Conservation (phyloP, 371 early-diverging fungal species). For the Mucor irregularis region DNA sequence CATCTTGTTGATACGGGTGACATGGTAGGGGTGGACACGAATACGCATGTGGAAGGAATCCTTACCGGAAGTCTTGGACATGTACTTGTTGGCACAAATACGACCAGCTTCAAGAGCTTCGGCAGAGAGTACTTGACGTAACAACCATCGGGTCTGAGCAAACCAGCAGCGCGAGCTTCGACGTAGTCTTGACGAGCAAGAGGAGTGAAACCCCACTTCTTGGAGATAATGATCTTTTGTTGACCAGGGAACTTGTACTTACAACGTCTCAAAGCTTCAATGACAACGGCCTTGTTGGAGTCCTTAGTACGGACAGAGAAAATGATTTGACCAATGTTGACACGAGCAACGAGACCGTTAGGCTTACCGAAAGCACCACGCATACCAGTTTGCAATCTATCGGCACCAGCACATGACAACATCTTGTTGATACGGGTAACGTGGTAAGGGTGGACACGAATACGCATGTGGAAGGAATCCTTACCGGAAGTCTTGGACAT, state of each 20-base stretch:
- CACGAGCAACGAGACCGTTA: slow-evolving; percentile 98
- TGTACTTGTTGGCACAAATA: slow-evolving; percentile 99
- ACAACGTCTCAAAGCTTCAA: slow-evolving; percentile 97
- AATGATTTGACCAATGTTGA: slow-evolving; percentile 98
- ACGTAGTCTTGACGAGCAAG: slow-evolving; percentile 93
- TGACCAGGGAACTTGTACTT: slow-evolving; percentile 99
- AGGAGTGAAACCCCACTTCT: slow-evolving; percentile 99
- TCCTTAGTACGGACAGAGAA: slow-evolving; percentile 99
- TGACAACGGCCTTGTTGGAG: slow-evolving; percentile 90
- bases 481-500: slow-evolving; percentile 98
- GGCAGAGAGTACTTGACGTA: slow-evolving; percentile 97
- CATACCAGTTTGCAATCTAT: slow-evolving; percentile 99
- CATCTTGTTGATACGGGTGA: slow-evolving; percentile 99
- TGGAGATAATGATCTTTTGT: slow-evolving; percentile 98
- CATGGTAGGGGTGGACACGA: slow-evolving; percentile 99
- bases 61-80: slow-evolving; percentile 98
- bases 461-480: slow-evolving; percentile 99
- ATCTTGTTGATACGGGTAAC: slow-evolving; percentile 99
- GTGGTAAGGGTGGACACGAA: slow-evolving; percentile 99
- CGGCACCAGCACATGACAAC: slow-evolving; percentile 99
- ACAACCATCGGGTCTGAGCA: slow-evolving; percentile 94
- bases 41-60: slow-evolving; percentile 99
- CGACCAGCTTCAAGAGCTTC: slow-evolving; percentile 99
- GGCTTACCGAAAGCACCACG: slow-evolving; percentile 99
- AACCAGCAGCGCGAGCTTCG: slow-evolving; percentile 76